These are phyloP conservation scores for Byssoonygena ceratinophila DNA, from an alignment of 2,329 filamentous ascomycete genomes.

Conservation along the genomic window DNA sequence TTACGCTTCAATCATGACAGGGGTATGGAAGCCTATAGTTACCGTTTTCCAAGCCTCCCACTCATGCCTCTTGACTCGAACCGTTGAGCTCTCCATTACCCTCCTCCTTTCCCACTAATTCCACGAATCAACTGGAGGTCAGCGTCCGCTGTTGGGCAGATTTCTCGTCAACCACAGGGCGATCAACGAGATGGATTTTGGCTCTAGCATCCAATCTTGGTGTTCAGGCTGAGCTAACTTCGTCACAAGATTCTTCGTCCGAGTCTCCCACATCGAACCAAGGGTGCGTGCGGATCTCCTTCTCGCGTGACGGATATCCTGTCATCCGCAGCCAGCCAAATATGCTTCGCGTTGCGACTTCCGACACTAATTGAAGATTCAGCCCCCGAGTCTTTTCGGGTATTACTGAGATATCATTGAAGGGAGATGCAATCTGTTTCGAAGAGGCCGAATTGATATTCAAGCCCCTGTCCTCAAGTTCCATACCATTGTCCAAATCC, in stretches of 20 bases:
- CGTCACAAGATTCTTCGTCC: slow-evolving; percentile 3
- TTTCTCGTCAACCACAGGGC: no score
- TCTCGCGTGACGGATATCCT: slow-evolving; percentile 10
- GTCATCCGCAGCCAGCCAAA: slow-evolving; percentile 24
- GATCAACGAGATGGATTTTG: background rate
- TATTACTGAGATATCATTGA: background rate
- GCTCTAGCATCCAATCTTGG: background rate
- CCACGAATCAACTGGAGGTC: no score
- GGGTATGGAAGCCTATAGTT: no score
- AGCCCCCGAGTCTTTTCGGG: background rate
- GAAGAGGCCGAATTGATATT: background rate
- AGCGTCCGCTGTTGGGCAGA: no score
- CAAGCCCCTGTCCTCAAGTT: background rate
- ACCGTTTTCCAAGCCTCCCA: no score
- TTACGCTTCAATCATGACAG: no score
- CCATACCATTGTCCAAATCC: slow-evolving; percentile 10
- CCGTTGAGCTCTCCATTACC: no score
- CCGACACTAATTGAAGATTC: slow-evolving; percentile 15
- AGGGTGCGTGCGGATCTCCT: slow-evolving; percentile 8
- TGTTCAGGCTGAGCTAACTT: slow-evolving; percentile 5
- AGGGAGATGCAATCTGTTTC: background rate
- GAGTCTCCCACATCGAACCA: slow-evolving; percentile 10
- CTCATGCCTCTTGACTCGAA: no score
- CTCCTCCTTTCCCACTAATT: no score
- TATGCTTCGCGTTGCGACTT: slow-evolving; percentile 24